These are phyloP conservation scores for Limtongia smithiae DNA, from an alignment of 805 yeast genomes.

Conservation along the genomic window DNA sequence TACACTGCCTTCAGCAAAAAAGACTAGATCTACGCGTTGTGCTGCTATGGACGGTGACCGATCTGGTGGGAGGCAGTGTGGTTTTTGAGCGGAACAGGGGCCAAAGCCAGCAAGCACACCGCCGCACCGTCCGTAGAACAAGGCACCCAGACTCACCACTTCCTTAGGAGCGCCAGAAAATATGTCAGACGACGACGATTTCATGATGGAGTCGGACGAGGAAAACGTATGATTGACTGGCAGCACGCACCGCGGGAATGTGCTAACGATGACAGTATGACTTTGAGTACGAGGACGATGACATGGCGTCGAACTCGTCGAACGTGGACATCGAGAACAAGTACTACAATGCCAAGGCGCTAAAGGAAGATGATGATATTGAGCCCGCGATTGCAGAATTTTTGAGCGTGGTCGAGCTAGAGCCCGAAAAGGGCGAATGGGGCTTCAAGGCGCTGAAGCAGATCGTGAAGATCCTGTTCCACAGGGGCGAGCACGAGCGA, in stretches of 20 bases:
- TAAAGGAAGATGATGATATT: slow-evolving; percentile 37
- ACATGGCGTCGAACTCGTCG: slow-evolving; percentile 32
- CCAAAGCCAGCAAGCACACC: no score
- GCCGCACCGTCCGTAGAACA: no score
- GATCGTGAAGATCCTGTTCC: slow-evolving; percentile 36
- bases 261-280: slow-evolving; percentile 37
- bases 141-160: no score
- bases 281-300: slow-evolving; percentile 41
- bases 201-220: slow-evolving; percentile 41
- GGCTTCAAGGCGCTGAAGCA: slow-evolving; percentile 40
- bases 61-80: no score
- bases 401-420: slow-evolving; percentile 30
- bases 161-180: background rate
- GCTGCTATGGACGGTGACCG: no score
- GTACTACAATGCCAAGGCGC: slow-evolving; percentile 41
- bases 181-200: slow-evolving; percentile 42
- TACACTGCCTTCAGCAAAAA: no score
- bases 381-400: slow-evolving; percentile 36
- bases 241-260: no score
- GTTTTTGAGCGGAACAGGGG: no score
- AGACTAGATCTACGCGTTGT: no score
- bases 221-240: slow-evolving; percentile 33
- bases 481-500: slow-evolving; percentile 22
- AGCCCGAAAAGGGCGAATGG: slow-evolving; percentile 34
- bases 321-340: slow-evolving; percentile 36